Conservation (phyloP, 2,329 filamentous ascomycete genomes). For the Cordyceps cateniannulata region DNA sequence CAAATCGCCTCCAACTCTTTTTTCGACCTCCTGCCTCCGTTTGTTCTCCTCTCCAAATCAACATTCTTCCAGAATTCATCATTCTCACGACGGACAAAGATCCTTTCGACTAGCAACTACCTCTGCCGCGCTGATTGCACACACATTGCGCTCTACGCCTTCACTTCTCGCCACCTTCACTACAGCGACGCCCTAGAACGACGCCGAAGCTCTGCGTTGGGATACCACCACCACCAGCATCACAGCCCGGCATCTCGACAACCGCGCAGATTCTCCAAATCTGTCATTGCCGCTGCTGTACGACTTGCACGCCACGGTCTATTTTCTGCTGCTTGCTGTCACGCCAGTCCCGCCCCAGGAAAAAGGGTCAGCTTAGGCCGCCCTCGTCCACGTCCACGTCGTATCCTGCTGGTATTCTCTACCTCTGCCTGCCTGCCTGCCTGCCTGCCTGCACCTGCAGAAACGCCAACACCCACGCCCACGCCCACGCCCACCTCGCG, state of each 20-base stretch:
- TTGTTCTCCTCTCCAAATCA: background rate
- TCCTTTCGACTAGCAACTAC: background rate
- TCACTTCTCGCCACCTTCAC: background rate
- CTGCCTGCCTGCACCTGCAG: background rate
- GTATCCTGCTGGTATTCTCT: conserved; percentile 1
- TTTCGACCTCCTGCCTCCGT: background rate
- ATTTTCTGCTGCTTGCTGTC: background rate
- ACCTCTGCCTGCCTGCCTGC: too few relatives aligned
- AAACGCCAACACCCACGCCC: conserved; percentile 2
- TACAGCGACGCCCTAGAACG: background rate
- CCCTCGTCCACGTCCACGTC: background rate
- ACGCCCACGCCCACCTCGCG: conserved; percentile 4
- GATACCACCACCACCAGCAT: background rate
- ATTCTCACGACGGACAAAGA: background rate
- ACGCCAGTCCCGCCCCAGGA: background rate
- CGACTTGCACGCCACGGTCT: conserved; percentile 1
- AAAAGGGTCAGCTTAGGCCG: background rate
- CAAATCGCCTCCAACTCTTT: conserved; percentile 3
- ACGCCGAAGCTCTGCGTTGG: background rate
- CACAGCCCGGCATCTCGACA: background rate
- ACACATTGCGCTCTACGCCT: background rate
- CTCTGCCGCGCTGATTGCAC: background rate
- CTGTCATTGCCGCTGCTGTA: conserved; percentile 2
- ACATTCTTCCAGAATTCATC: background rate
- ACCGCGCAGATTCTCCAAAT: background rate